Conservation (phyloP, 768 basidiomycete species). For the Pleurotus giganteus region DNA sequence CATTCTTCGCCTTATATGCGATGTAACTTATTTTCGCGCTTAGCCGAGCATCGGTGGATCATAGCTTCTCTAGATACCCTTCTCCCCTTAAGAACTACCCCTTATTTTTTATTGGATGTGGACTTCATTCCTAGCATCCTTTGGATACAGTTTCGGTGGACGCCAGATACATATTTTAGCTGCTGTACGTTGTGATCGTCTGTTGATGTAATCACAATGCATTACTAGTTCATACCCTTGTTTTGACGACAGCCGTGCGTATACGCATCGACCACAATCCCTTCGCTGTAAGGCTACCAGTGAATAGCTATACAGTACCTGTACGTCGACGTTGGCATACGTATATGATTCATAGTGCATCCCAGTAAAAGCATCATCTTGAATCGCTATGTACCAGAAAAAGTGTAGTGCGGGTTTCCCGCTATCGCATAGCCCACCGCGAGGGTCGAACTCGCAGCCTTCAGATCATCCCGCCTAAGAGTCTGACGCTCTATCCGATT, state of each 20-base stretch:
- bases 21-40: not conserved
- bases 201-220: not conserved
- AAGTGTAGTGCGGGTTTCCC: too few relatives aligned
- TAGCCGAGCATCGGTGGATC: not conserved
- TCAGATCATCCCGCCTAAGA: constrained; percentile 54
- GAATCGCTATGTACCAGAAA: too few relatives aligned
- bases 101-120: not conserved
- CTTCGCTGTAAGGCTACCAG: too few relatives aligned
- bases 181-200: not conserved
- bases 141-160: not conserved
- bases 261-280: too few relatives aligned
- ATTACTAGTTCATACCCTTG: not conserved
- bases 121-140: not conserved
- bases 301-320: too few relatives aligned
- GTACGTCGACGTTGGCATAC: too few relatives aligned
- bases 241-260: too few relatives aligned
- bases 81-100: not conserved
- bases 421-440: constrained; percentile 83
- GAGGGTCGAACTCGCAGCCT: constrained; percentile 85
- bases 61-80: not conserved
- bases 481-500: constrained; percentile 69
- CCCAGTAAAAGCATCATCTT: too few relatives aligned
- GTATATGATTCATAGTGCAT: too few relatives aligned
- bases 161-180: not conserved
- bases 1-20: not conserved